Conservation (phyloP, 148 eudicot species). For the Rhododendron vialii region DNA sequence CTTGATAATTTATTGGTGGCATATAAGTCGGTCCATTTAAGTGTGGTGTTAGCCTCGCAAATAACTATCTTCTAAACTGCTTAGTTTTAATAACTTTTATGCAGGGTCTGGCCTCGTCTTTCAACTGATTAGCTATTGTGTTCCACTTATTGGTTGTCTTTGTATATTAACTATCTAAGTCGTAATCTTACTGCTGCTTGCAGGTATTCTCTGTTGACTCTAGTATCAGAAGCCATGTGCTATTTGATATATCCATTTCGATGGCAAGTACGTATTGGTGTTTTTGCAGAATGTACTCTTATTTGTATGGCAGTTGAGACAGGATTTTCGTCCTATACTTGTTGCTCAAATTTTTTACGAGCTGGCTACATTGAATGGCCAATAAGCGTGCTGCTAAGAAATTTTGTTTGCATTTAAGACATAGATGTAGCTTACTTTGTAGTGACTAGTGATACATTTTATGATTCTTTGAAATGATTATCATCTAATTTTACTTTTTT, state of each 20-base stretch:
- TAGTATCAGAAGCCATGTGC: slow-evolving; percentile 94
- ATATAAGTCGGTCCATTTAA: background rate
- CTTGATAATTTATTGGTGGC: background rate
- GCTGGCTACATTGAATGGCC: background rate
- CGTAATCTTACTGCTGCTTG: slow-evolving; percentile 12
- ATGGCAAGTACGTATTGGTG: slow-evolving; percentile 66
- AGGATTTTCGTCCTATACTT: background rate
- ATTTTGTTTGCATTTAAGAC: background rate
- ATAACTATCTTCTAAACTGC: background rate
- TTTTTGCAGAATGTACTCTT: slow-evolving; percentile 4
- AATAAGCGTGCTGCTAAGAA: background rate
- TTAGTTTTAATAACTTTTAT: background rate
- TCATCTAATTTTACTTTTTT: slow-evolving; percentile 39
- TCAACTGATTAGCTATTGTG: background rate
- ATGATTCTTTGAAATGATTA: slow-evolving; percentile 16
- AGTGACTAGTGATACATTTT: background rate
- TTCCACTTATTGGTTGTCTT: background rate
- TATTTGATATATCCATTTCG: slow-evolving; percentile 93
- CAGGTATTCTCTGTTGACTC: slow-evolving; percentile 94
- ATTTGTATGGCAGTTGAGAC: background rate
- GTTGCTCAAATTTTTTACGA: background rate
- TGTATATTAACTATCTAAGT: background rate
- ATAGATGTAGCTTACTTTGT: background rate
- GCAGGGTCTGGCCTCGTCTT: background rate
- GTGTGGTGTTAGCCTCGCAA: background rate